Conservation (phyloP, 2,329 filamentous ascomycete species). For the Aspergillus fischeri region DNA sequence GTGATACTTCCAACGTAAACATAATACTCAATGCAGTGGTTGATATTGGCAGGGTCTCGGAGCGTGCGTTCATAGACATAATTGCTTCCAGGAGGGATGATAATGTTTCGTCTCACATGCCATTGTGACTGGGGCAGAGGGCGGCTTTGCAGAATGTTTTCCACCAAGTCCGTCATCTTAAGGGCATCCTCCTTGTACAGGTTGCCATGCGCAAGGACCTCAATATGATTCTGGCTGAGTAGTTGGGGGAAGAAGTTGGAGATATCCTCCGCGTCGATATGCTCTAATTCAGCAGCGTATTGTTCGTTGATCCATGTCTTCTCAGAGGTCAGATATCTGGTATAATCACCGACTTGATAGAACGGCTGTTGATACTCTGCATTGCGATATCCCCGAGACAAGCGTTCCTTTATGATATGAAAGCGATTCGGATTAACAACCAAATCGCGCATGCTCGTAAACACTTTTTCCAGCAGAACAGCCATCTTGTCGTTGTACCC, state of each 20-base stretch:
- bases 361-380: constrained; percentile 86
- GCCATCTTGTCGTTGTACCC: constrained; percentile 97
- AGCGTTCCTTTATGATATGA: constrained; percentile 81
- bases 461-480: constrained; percentile 83
- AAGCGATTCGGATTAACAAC: constrained; percentile 84
- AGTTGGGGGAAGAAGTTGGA: constrained; percentile 74
- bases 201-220: constrained; percentile 86
- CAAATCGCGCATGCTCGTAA: constrained; percentile 77
- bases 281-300: constrained; percentile 69
- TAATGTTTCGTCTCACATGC: constrained; percentile 70
- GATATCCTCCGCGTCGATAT: constrained; percentile 70
- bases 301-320: constrained; percentile 76
- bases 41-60: constrained; percentile 83
- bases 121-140: constrained; percentile 72
- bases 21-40: constrained; percentile 78
- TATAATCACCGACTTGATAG: constrained; percentile 79
- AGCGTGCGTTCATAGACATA: constrained; percentile 76
- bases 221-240: constrained; percentile 78
- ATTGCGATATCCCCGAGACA: constrained; percentile 74
- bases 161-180: constrained; percentile 76
- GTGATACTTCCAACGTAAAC: constrained; percentile 66
- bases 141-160: constrained; percentile 70
- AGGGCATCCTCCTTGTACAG: constrained; percentile 90
- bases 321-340: constrained; percentile 73
- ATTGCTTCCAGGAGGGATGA: constrained; percentile 76